These are phyloP conservation scores for Pythium diclinum DNA, from an alignment of 352 stramenopile genomes.

Conservation along the genomic window DNA sequence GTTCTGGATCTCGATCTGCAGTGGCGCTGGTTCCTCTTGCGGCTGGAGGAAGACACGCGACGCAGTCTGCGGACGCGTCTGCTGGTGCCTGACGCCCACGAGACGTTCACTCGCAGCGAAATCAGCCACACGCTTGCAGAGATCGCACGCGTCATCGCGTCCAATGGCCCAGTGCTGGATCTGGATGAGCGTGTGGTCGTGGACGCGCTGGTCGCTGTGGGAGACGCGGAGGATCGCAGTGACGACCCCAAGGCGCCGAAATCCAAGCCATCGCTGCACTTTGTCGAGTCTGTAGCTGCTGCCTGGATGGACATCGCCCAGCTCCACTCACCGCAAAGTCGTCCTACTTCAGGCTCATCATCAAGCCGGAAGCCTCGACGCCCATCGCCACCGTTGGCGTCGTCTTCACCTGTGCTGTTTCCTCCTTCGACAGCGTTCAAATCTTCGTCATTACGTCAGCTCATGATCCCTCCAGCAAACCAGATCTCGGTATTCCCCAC, in stretches of 20 bases:
- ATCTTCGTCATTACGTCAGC: neutral
- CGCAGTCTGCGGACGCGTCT: neutral
- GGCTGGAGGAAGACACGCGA: conserved; percentile 11
- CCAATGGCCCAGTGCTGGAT: conserved; percentile 5
- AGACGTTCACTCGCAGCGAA: neutral
- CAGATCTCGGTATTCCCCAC: conserved; percentile 3
- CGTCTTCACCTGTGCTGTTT: neutral
- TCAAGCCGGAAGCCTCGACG: neutral
- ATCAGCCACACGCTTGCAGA: neutral
- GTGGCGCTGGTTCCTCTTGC: conserved; percentile 14
- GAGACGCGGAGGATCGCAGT: neutral
- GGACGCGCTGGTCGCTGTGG: conserved; percentile 9
- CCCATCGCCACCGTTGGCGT: neutral
- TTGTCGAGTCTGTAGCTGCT: conserved; percentile 15
- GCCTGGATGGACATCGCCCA: conserved; percentile 7
- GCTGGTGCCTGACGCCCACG: neutral
- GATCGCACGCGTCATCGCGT: conserved; percentile 3
- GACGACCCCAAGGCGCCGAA: neutral
- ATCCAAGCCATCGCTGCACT: conserved; percentile 11
- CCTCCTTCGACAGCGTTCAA: neutral
- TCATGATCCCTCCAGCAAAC: neutral
- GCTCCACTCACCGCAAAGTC: neutral
- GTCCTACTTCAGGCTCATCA: neutral
- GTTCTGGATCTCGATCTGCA: neutral
- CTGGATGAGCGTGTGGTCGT: neutral